Percentiles rank a stretch among this genome's conserved stretches.
Evolutionary conservation across 371 early-diverging fungal genomes (phyloP).

Genomic region (Apophysomyces elegans): DNA sequence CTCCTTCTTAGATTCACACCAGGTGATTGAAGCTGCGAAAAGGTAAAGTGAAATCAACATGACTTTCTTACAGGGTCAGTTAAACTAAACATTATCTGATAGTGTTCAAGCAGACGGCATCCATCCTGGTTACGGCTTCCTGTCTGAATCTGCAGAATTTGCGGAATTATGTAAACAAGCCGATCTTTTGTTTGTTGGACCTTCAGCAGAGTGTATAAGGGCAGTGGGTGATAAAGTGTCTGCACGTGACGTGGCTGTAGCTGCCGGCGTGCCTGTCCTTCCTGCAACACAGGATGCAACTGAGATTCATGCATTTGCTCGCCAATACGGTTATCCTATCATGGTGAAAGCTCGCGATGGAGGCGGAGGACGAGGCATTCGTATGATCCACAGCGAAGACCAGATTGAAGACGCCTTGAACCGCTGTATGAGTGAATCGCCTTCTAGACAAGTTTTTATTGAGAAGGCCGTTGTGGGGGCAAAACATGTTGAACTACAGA

Average conservation of each 20-base stretch:
- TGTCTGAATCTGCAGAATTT: slow-evolving; percentile 83
- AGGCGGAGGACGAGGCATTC: slow-evolving; percentile 92
- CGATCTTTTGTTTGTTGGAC: slow-evolving; percentile 82
- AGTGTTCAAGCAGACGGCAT: slow-evolving; percentile 46
- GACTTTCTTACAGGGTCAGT: no score
- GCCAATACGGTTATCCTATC: slow-evolving; percentile 70
- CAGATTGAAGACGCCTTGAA: slow-evolving; percentile 30
- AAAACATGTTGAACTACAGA: slow-evolving; percentile 90
- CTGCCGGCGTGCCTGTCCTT: slow-evolving; percentile 38
- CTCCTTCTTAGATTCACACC: slow-evolving; percentile 33
- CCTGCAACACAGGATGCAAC: slow-evolving; percentile 34
- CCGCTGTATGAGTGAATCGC: slow-evolving; percentile 44
- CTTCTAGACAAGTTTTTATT: slow-evolving; percentile 54
- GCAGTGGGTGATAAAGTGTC: slow-evolving; percentile 95
- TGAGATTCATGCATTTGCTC: slow-evolving; percentile 32
- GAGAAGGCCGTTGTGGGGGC: slow-evolving; percentile 89
- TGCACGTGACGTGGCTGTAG: slow-evolving; percentile 38
- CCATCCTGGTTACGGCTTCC: slow-evolving; percentile 92
- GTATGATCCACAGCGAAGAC: slow-evolving; percentile 54
- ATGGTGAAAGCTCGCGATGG: slow-evolving; percentile 89
- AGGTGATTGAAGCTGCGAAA: slow-evolving; percentile 37
- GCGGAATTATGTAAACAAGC: slow-evolving; percentile 68
- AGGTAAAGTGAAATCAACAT: slow-evolving; percentile 16
- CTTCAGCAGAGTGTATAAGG: slow-evolving; percentile 77
- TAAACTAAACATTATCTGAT: not conserved